Evolutionary conservation across 768 basidiomycete species (phyloP), one percentile per base, ranked within the genome.

Genomic region (Boletus reticulatus): DNA sequence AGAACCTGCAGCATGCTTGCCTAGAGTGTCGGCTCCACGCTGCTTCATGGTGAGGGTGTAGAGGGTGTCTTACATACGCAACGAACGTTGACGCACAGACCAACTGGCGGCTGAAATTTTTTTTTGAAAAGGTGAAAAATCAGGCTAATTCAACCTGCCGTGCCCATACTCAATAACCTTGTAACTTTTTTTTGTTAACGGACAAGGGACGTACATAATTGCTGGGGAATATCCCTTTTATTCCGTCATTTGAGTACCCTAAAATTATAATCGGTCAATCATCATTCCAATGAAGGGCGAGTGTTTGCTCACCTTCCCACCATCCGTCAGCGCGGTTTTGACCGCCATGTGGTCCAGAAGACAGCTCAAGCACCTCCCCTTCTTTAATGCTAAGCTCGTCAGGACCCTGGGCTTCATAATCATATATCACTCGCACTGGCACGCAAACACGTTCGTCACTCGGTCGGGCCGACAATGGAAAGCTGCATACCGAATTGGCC

Each of bases 161-260:
- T 45, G 48, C 38, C 27, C 57, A 58, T 50, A 57, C 46, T 66
- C 61, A 68, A 60, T 55, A 59, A 67, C 59, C 56, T 55, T 60
- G 52, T 52, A 41, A 51, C 55, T 48, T 55, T 34, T 49, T 50
- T 22, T 24, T 52, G 34, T 36, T 56, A 36, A 49, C 44, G 24
- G 61, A 51, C 50, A 45, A 36, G 32, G 50, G 47, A 79, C 89
- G 71, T 72, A 92, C 91, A 78, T 92, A 92, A 73, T 90, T 92
- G 72, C 87, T 90, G 27, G 91, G 91, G 74, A 93, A 93, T 63
- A 92, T 90, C 6, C 90, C 90, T 70, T 83, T 89, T 67, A 69
- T 75, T 51, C 89, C 85, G 53, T 72, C 67, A 48, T 74, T 70
- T 60, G 84, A 80, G 58, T 83, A 75, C 52, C 89, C 89, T 90